phyloP scores from a whole-genome alignment of 2,329 filamentous ascomycete species.

The Colletotrichum sp. region DNA sequence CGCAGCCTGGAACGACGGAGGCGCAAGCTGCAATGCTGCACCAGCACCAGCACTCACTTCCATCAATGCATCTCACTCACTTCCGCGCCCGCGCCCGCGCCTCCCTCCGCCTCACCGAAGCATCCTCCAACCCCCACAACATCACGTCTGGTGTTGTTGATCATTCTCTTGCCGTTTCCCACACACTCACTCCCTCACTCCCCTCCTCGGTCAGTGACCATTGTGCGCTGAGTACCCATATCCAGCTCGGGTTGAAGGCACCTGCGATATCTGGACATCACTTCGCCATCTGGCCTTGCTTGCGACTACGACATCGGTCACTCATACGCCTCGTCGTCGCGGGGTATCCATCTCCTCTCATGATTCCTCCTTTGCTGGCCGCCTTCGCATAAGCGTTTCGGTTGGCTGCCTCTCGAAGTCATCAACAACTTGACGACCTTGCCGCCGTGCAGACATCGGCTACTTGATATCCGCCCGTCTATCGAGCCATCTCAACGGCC shows the following conservation, averaged over 20 bases:
- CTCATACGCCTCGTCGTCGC: not conserved
- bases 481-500: not conserved
- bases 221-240: not conserved
- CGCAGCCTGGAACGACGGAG: conserved; percentile 16
- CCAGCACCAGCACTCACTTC: not conserved
- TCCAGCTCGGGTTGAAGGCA: not conserved
- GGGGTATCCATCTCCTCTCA: not conserved
- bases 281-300: not conserved
- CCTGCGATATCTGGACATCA: not conserved
- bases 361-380: not conserved
- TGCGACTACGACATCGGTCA: not conserved
- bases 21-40: conserved; percentile 8
- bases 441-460: not conserved
- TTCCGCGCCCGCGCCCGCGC: not conserved
- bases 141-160: not conserved
- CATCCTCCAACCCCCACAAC: not conserved
- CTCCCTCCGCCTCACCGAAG: not conserved
- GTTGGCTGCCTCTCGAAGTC: not conserved
- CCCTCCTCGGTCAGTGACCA: not conserved
- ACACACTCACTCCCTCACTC: not conserved
- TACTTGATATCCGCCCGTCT: not conserved
- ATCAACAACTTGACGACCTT: not conserved
- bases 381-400: not conserved
- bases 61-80: not conserved
- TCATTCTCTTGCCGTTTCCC: not conserved